Percentiles rank a stretch among this genome's conserved stretches.
Conservation (phyloP, 805 yeast species). For the Metschnikowia aberdeeniae region DNA sequence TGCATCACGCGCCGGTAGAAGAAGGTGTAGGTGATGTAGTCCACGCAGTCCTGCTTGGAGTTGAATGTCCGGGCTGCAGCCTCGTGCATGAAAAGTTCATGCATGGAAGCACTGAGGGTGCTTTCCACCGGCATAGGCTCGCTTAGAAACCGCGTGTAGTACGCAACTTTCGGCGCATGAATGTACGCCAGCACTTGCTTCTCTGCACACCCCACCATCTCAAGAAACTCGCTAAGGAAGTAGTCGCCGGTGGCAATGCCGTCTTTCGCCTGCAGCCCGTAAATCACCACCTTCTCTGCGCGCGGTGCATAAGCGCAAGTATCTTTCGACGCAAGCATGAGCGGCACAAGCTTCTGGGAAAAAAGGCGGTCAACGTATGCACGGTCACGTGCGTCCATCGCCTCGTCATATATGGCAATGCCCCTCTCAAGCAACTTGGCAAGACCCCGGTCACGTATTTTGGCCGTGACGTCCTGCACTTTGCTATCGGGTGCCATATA, state of each 20-base stretch:
- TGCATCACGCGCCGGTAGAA: slow-evolving; percentile 75
- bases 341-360: slow-evolving; percentile 45
- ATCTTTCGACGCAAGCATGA: slow-evolving; percentile 62
- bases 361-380: slow-evolving; percentile 52
- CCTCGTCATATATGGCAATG: slow-evolving; percentile 57
- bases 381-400: slow-evolving; percentile 55
- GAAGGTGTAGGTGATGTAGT: slow-evolving; percentile 82
- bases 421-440: slow-evolving; percentile 39
- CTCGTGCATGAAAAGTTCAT: slow-evolving; percentile 70
- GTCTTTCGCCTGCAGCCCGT: slow-evolving; percentile 70
- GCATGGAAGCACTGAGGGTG: slow-evolving; percentile 50
- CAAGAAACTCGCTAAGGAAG: slow-evolving; percentile 57
- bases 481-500: neutral
- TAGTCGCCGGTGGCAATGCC: slow-evolving; percentile 45
- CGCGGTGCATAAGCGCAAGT: slow-evolving; percentile 47
- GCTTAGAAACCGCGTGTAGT: slow-evolving; percentile 65
- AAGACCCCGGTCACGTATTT: slow-evolving; percentile 7
- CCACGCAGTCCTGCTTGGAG: slow-evolving; percentile 79
- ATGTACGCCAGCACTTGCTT: slow-evolving; percentile 52
- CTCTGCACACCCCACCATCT: slow-evolving; percentile 51
- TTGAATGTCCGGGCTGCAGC: slow-evolving; percentile 62
- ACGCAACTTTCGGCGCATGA: slow-evolving; percentile 48
- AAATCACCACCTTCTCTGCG: slow-evolving; percentile 54
- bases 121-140: slow-evolving; percentile 87
- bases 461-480: neutral